Base-by-base conservation (phyloP, 1,284 basidiomycete species). In the Gomphus bonarii region DNA sequence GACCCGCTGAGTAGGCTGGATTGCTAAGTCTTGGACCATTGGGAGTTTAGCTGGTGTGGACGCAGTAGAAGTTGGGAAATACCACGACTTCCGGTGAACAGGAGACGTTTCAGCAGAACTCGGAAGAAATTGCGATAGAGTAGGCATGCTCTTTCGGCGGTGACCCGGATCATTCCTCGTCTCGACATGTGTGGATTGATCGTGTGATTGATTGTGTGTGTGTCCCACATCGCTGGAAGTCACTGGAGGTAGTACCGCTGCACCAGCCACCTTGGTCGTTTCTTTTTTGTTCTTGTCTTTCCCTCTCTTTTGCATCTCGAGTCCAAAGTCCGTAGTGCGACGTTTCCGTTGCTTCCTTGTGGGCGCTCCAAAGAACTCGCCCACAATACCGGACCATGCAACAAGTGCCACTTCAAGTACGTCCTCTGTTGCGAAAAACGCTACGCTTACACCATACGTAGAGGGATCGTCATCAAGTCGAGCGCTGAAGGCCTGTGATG, bases 1-100 rank as follows among this genome's bases (percentile, higher is more conserved):
- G 25, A 85, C 77, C 54, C 84, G 71, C 68, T 87, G 84, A 14
- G 80, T 80, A 20, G 84, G 84, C 60, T 83, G 70, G 60, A 87
- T 87, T 3, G 81, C 84, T 9, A 86, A 70, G 59, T 87, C 84
- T 55, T 82, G 70, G 28, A 81, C 63, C 2, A 57, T 58, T 12
- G 57, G 57, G 16, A 40, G 14, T n/a, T 40, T 40, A 46, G 49
- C 28, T 30, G 22, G 31, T 30, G 30, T 31, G 52, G 52, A 6
- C n/a, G n/a, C 25, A 14, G 38, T 28, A 33, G 33, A 25, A 3
- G 11, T 28, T 22, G 33, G 11, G 22, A 43, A 30, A 31, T 46
- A 33, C 12, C 43, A 40, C 18, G 42, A 46, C 25, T 55, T 36
- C 12, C 22, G 40, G 10, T 9, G n/a, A n/a, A 53, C 36, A 18